Evolutionary conservation across 345 rosid genomes (phyloP), one percentile per base, ranked within the genome.

Genomic region (Acer saccharum): DNA sequence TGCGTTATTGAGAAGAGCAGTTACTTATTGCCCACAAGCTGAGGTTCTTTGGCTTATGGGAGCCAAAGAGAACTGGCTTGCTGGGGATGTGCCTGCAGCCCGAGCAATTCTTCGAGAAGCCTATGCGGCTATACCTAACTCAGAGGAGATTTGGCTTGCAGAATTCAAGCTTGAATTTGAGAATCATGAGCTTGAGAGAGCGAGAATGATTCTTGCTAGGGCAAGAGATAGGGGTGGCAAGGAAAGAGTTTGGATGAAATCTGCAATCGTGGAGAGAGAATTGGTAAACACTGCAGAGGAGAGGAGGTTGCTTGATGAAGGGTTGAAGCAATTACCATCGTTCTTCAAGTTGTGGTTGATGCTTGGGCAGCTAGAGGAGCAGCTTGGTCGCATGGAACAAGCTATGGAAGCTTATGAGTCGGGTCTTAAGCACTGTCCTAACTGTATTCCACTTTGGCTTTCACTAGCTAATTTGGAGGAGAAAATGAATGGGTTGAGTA

Each of bases 31-130:
- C 68, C 98, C 98, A 29, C 98, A 95, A 78, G 97, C 97, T 76
- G 98, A 95, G 84, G 98, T 95, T 78, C 85, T 95, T 69, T 93
- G 98, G 98, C 97, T 95, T 64, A 93, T 95, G 98, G 97, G 95
- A 73, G 98, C 98, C 29, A 95, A 93, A 81, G 98, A 95, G 83
- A 95, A 95, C 81, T 93, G 98, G 98, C 97, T 95, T 79, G 94
- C 98, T 46, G 98, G 98, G 74, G 98, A 95, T 85, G 98, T 95
- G 66, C 92, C 93, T 60, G 90, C 95, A 44, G 98, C 98, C 20
- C 90, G 98, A 75, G 94, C 95, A 55, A 95, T 91, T 80, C 95
- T 95, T 79, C 97, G 90, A 80, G 97, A 93, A 85, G 98, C 98
- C 25, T 93, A 95, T 80, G 97, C 93, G 73, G 97, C 98, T 14